Evolutionary conservation across 2,329 filamentous ascomycete species (phyloP), one percentile per base, ranked within the genome.

Genomic region (Colletotrichum sp.): DNA sequence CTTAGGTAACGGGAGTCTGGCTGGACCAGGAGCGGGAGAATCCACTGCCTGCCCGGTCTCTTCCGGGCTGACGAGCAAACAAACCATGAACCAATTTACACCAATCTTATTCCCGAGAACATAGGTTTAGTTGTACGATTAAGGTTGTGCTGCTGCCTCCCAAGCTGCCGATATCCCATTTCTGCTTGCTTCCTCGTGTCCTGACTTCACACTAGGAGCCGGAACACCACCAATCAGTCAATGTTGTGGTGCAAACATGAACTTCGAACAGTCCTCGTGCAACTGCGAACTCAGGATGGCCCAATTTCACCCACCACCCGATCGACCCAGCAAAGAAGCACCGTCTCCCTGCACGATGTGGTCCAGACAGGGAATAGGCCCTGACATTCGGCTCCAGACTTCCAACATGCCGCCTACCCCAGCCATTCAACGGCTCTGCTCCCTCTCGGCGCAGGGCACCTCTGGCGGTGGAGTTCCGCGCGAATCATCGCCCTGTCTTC

Each of bases 401-500:
- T 69, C 48, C 34, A 28, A 52, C 28, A 34, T 73, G 34, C 73
- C 73, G 73, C 26, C 34, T 34, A 15, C 58, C 32, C 34, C 56
- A 52, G 34, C 34, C 18, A 68, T 61, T 21, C 21, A 32, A 56
- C 32, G 16, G 30, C n/a, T 24, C 24, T 10, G 12, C 24, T 56
- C 2, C 28, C 56, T 70, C 58, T 30, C n/a, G 13, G 38, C 34
- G n/a, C 32, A 28, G 60, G 34, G 8, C 52, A 52, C 16, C 32
- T 36, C 21, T 21, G 5, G 66, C 6, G 21, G 70, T 73, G 64
- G 73, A 73, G 73, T 76, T 73, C 73, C 73, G 73, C 73, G 36
- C 73, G 73, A 76, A 76, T 76, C 73, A 73, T 21, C 28, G 56
- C 58, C 73, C 73, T 76, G 65, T 69, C 73, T 76, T 76, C 70